A percentile compares a stretch with the other conserved stretches of the same genome.
These are phyloP conservation scores for Acephala macrosclerotiorum DNA, from an alignment of 2,329 filamentous ascomycete species.

Conservation along the genomic window DNA sequence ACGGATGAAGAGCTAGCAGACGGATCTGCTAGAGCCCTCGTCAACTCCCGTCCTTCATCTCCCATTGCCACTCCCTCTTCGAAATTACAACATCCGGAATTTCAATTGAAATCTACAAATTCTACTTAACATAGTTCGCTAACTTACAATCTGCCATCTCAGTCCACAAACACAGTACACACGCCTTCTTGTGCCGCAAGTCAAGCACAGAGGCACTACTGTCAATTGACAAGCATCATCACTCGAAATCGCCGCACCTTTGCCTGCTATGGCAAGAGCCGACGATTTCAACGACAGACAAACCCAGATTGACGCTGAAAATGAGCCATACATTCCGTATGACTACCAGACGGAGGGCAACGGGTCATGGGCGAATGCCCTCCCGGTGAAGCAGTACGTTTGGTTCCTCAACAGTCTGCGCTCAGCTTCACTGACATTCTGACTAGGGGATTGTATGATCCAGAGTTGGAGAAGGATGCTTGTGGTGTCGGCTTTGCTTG, in stretches of 20 bases:
- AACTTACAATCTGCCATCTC: background rate
- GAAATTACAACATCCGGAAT: background rate
- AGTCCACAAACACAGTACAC: background rate
- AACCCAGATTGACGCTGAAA: slow-evolving; percentile 65
- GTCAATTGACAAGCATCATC: slow-evolving; percentile 10
- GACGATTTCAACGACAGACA: slow-evolving; percentile 75
- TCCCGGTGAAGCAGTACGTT: slow-evolving; percentile 89
- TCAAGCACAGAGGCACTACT: background rate
- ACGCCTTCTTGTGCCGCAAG: background rate
- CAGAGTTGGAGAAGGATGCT: slow-evolving; percentile 96
- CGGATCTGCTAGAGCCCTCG: background rate
- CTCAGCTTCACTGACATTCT: slow-evolving; percentile 20
- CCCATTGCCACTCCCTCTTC: background rate
- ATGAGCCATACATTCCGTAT: slow-evolving; percentile 72
- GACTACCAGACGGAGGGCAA: slow-evolving; percentile 90
- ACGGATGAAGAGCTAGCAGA: background rate
- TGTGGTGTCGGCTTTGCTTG: slow-evolving; percentile 99
- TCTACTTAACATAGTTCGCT: background rate
- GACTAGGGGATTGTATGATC: slow-evolving; percentile 86
- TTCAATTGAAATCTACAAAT: background rate
- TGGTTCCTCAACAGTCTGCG: background rate
- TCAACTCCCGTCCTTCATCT: background rate
- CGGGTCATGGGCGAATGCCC: slow-evolving; percentile 87
- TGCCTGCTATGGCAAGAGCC: slow-evolving; percentile 74
- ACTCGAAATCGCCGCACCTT: slow-evolving; percentile 45